Evolutionary conservation across 1,139 yeast species (phyloP).

Genomic region (Hyphopichia khmerensis): DNA sequence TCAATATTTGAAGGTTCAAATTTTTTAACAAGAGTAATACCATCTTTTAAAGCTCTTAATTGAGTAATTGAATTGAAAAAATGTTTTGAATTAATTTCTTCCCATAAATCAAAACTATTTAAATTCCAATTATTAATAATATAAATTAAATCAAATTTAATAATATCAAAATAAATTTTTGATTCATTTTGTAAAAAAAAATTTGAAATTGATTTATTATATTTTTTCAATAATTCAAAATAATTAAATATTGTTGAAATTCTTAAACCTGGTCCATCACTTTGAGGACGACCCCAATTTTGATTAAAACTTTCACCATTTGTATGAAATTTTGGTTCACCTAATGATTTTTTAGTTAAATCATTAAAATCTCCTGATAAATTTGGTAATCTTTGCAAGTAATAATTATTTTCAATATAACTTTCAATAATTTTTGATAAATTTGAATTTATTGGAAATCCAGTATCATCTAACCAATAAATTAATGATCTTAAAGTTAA

Average conservation of each 20-base stretch:
- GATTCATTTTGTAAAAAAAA: slow-evolving; percentile 20
- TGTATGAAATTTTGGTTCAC: slow-evolving; percentile 84
- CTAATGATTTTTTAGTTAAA: slow-evolving; percentile 53
- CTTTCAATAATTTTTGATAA: slow-evolving; percentile 46
- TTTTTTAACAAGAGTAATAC: slow-evolving; percentile 44
- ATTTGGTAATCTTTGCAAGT: slow-evolving; percentile 65
- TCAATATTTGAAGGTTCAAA: slow-evolving; percentile 27
- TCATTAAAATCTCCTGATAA: slow-evolving; percentile 64
- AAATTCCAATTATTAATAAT: slow-evolving; percentile 62
- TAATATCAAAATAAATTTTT: slow-evolving; percentile 48
- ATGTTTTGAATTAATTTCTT: slow-evolving; percentile 73
- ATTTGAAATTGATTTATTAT: slow-evolving; percentile 23
- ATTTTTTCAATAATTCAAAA: slow-evolving; percentile 40
- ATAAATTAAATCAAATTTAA: slow-evolving; percentile 73
- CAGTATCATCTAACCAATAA: slow-evolving; percentile 45
- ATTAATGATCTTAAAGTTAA: slow-evolving; percentile 70
- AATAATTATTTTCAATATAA: slow-evolving; percentile 58
- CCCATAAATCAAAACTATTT: slow-evolving; percentile 88
- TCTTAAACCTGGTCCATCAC: slow-evolving; percentile 91
- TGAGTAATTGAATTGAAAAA: slow-evolving; percentile 79
- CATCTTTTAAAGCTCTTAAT: slow-evolving; percentile 64
- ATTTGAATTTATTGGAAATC: slow-evolving; percentile 17
- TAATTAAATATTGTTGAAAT: slow-evolving; percentile 63
- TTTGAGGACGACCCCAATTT: slow-evolving; percentile 93
- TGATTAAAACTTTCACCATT: slow-evolving; percentile 61